Evolutionary conservation across 2,329 filamentous ascomycete genomes (phyloP), one percentile per base, ranked within the genome.

Genomic region (Stemphylium vesicarium): DNA sequence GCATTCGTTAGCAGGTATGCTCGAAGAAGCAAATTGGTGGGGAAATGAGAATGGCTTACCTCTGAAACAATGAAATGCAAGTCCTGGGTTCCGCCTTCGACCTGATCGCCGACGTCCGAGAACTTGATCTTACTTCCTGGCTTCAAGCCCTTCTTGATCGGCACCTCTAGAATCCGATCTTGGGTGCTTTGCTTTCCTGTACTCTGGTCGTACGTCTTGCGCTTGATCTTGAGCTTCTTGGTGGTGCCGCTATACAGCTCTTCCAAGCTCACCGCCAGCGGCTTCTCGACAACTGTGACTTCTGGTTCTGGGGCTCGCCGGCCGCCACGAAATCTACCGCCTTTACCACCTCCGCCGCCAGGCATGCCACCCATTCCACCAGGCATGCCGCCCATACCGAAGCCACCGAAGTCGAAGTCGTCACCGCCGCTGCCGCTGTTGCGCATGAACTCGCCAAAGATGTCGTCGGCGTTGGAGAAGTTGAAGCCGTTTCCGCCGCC

Each of bases 121-220:
- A 96, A 99, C 79, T 97, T 97, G 78, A 99, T 96, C 83, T 98
- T 99, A 71, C 91, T 96, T 26, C 95, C 95, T 67, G 96, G 93
- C 80, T 98, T 97, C 77, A 98, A 80, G 55, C 95, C 95, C 5
- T 92, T 88, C 80, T 97, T 98, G 79, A 99, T 96, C 41, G 92
- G 92, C 47, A 98, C 94, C 72, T 96, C 92, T 26, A 99, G 80
- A 15, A 97, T 91, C 70, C 93, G 90, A 68, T 99, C 95, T 57
- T 93, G 90, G 3, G 88, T 89, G 38, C 86, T 91, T 66, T 92
- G 87, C 81, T 96, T 96, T 53, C 92, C 92, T 0, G 84, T 88
- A 16, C 88, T 79, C 35, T 80, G 82, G 75, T 99, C 95, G 74
- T 91, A 98, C 15, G 89, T 92, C 85, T 98, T 98, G 70, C 94